Evolutionary conservation across 176 grass and related monocot genomes (phyloP).

Genomic region (Areca catechu): DNA sequence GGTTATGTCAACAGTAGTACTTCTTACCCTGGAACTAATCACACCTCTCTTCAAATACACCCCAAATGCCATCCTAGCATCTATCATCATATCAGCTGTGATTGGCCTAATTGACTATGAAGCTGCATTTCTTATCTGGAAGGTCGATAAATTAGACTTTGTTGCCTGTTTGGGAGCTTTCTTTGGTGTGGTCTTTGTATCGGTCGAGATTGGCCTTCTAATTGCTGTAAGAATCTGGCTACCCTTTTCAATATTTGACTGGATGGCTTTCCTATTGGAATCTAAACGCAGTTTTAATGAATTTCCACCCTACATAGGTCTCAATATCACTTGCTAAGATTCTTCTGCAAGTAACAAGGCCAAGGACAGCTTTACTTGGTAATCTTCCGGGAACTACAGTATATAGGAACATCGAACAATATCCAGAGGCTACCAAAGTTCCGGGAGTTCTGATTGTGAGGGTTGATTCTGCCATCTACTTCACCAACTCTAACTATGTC

Average conservation of each 20-base stretch:
- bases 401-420: conserved; percentile 82
- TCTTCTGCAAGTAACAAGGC: conserved; percentile 95
- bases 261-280: too few species aligned
- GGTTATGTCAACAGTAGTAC: conserved; percentile 75
- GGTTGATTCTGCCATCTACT: conserved; percentile 93
- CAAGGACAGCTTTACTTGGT: conserved; percentile 75
- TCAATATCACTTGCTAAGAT: conserved; percentile 86
- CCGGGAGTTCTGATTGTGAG: conserved; percentile 65
- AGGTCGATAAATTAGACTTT: conserved; percentile 94
- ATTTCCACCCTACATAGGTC: conserved; percentile 31
- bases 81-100: conserved; percentile 84
- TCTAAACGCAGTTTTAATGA: too few species aligned
- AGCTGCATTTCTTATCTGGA: conserved; percentile 86
- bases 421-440: conserved; percentile 76
- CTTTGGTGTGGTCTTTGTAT: conserved; percentile 68
- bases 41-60: conserved; percentile 95
- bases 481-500: conserved; percentile 95
- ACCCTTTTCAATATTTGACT: too few species aligned
- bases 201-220: conserved; percentile 84
- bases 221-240: conserved; percentile 57
- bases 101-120: conserved; percentile 69
- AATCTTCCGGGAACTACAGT: conserved; percentile 74
- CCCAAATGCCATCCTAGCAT: conserved; percentile 73
- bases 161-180: conserved; percentile 97
- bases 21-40: conserved; percentile 79